phyloP scores from a whole-genome alignment of 495 filamentous ascomycete genomes.

The Lentithecium fluviatile region DNA sequence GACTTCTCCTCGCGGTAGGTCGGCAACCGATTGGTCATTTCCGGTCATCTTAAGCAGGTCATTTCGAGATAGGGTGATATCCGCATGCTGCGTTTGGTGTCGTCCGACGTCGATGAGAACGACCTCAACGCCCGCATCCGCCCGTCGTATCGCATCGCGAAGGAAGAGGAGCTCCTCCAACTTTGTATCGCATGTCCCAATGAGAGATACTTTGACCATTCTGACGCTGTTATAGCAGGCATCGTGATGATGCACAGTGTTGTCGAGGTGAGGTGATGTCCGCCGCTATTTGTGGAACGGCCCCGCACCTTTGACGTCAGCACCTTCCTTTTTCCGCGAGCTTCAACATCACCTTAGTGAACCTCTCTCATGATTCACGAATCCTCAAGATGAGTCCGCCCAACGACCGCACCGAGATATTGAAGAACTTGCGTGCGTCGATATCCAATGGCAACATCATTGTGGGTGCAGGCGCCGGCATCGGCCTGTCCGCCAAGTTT shows the following conservation, averaged over 20 bases:
- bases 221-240: background rate
- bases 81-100: constrained; percentile 42
- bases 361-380: background rate
- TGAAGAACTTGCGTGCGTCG: constrained; percentile 53
- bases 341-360: background rate
- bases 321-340: background rate
- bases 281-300: background rate
- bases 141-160: constrained; percentile 47
- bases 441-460: constrained; percentile 56
- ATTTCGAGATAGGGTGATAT: constrained; percentile 50
- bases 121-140: constrained; percentile 38
- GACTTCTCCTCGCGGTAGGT: constrained; percentile 46
- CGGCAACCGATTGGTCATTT: constrained; percentile 8
- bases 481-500: constrained; percentile 69
- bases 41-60: constrained; percentile 38
- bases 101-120: constrained; percentile 60
- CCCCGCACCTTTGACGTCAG: constrained; percentile 4
- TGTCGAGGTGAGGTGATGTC: background rate
- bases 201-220: constrained; percentile 47
- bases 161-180: constrained; percentile 60
- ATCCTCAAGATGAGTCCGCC: constrained; percentile 28
- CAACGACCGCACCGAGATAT: constrained; percentile 55
- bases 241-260: too few species aligned
- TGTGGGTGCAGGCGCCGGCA: constrained; percentile 59
- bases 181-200: constrained; percentile 72